Conservation (phyloP, 139 green algal genomes). For the Chlamydomonas urium region DNA sequence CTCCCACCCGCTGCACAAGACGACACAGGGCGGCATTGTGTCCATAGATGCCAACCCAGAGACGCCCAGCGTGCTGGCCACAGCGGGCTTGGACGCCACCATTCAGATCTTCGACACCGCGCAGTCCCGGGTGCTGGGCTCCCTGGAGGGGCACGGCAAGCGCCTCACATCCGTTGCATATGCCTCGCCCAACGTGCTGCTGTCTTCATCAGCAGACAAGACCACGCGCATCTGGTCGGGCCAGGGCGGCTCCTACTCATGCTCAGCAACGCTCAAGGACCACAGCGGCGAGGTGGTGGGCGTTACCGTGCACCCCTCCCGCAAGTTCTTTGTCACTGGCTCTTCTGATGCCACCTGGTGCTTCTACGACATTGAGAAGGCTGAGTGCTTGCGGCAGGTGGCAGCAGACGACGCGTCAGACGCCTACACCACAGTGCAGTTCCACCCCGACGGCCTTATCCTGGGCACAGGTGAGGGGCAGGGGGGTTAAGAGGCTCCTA, state of each 20-base stretch:
- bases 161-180: slow-evolving; percentile 52
- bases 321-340: slow-evolving; percentile 80
- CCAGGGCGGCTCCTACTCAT: slow-evolving; percentile 28
- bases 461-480: slow-evolving; percentile 65
- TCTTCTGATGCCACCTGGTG: slow-evolving; percentile 75
- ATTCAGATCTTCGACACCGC: slow-evolving; percentile 71
- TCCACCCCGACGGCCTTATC: slow-evolving; percentile 89
- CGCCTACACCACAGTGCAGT: slow-evolving; percentile 39
- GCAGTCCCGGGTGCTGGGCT: slow-evolving; percentile 38
- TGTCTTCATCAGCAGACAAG: slow-evolving; percentile 76
- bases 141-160: slow-evolving; percentile 83
- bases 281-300: slow-evolving; percentile 42
- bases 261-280: slow-evolving; percentile 30
- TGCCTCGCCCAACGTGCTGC: slow-evolving; percentile 37
- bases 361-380: slow-evolving; percentile 75
- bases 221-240: slow-evolving; percentile 70
- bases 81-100: slow-evolving; percentile 65
- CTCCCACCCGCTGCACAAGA: slow-evolving; percentile 83
- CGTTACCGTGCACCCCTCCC: slow-evolving; percentile 69
- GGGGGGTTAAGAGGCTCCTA: slow-evolving; percentile 9
- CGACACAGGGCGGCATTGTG: slow-evolving; percentile 75
- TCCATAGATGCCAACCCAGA: slow-evolving; percentile 62
- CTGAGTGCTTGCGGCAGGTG: slow-evolving; percentile 65
- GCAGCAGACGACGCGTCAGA: slow-evolving; percentile 14
- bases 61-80: slow-evolving; percentile 47